These are phyloP conservation scores for Globisporangium solare DNA, from an alignment of 352 stramenopile species.

Conservation along the genomic window DNA sequence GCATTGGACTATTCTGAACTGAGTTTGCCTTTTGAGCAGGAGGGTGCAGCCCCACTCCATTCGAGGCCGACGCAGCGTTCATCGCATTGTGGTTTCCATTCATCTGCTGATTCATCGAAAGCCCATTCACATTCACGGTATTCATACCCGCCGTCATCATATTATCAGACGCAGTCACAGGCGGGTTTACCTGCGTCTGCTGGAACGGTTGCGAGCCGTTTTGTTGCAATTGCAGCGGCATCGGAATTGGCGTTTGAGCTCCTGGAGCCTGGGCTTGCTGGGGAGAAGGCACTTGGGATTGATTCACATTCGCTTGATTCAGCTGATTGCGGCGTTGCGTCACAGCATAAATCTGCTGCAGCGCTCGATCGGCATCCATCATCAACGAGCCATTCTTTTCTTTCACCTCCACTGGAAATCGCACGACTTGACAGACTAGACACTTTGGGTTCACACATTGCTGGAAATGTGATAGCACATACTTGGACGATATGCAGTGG, in stretches of 20 bases:
- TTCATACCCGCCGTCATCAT: not conserved
- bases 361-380: slow-evolving; percentile 66
- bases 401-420: slow-evolving; percentile 96
- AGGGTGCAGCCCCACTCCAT: not conserved
- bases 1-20: slow-evolving; percentile 4
- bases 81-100: slow-evolving; percentile 1
- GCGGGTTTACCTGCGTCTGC: slow-evolving; percentile 5
- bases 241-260: slow-evolving; percentile 21
- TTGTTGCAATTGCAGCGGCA: slow-evolving; percentile 23
- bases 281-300: slow-evolving; percentile 19
- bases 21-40: not conserved
- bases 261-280: slow-evolving; percentile 12
- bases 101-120: not conserved
- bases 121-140: not conserved
- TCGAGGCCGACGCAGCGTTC: not conserved
- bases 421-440: slow-evolving; percentile 95
- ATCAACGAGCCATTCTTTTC: slow-evolving; percentile 86
- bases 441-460: slow-evolving; percentile 97
- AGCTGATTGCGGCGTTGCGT: slow-evolving; percentile 38
- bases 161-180: slow-evolving; percentile 8
- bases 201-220: slow-evolving; percentile 11
- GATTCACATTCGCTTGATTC: slow-evolving; percentile 14
- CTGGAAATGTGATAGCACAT: slow-evolving; percentile 99
- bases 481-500: slow-evolving; percentile 98
- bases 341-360: slow-evolving; percentile 76